Evolutionary conservation across 805 yeast species (phyloP).

Genomic region (Ogataea salicorniae): DNA sequence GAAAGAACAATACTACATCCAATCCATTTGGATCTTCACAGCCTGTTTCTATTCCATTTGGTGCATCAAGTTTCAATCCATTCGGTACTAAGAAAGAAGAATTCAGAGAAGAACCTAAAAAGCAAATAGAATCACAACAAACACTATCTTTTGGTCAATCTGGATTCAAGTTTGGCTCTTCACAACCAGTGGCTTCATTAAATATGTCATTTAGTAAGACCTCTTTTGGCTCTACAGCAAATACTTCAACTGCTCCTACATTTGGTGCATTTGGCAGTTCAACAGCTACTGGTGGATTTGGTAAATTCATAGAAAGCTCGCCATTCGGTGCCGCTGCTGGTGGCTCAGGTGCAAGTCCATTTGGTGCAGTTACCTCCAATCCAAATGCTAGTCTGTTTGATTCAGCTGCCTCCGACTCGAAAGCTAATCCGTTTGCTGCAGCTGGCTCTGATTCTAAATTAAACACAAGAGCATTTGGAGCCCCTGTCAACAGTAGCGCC

Average conservation of each 20-base stretch:
- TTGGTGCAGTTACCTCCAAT: background rate
- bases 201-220: background rate
- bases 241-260: slow-evolving; percentile 1
- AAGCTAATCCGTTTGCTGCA: too few species aligned
- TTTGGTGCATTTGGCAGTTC: slow-evolving; percentile 12
- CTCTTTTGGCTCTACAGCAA: background rate
- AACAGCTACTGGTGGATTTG: slow-evolving; percentile 13
- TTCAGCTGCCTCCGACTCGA: background rate
- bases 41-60: background rate
- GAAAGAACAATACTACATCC: background rate
- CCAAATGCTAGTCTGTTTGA: background rate
- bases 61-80: background rate
- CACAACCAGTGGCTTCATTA: slow-evolving; percentile 1
- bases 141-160: slow-evolving; percentile 3
- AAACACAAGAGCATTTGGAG: slow-evolving; percentile 3
- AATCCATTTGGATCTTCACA: background rate
- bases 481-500: background rate
- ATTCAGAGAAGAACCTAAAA: background rate
- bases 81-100: background rate
- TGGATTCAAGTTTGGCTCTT: slow-evolving; percentile 1
- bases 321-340: background rate
- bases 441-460: background rate
- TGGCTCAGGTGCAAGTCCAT: background rate
- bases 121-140: background rate
- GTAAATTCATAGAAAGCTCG: background rate